Evolutionary conservation across 2,329 filamentous ascomycete genomes (phyloP).

Genomic region (Cercospora berteroae): DNA sequence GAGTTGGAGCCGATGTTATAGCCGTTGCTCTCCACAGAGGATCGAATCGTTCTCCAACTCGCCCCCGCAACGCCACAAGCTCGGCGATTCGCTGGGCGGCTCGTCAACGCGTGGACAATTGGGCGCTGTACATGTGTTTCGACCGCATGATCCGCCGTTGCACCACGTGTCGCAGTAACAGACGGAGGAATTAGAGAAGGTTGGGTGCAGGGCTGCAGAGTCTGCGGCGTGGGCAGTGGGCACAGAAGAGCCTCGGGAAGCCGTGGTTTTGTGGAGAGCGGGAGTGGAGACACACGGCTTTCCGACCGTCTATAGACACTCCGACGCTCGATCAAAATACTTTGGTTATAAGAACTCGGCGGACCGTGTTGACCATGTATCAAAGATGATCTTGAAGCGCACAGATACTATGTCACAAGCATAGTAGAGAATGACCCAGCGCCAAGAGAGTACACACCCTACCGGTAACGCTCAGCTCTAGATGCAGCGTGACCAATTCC

Average conservation of each 20-base stretch:
- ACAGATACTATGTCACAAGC: not conserved
- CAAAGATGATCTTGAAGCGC: not conserved
- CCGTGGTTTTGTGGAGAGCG: not conserved
- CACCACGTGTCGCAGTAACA: not conserved
- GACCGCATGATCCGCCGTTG: not conserved
- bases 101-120: not conserved
- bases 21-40: conserved; percentile 4
- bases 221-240: not conserved
- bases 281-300: not conserved
- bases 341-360: not conserved
- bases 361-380: not conserved
- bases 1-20: conserved; percentile 15
- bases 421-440: not conserved
- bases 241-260: not conserved
- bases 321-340: not conserved
- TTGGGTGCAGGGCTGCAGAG: not conserved
- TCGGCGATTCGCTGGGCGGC: not conserved
- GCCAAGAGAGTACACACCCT: not conserved
- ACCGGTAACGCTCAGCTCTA: not conserved
- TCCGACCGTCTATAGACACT: not conserved
- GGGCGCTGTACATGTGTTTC: not conserved
- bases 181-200: not conserved
- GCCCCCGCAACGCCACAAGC: conserved; percentile 6
- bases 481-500: not conserved
- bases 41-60: conserved; percentile 3